Base-by-base conservation (phyloP, 2,329 filamentous ascomycete genomes). In the Colletotrichum eremochloae region DNA sequence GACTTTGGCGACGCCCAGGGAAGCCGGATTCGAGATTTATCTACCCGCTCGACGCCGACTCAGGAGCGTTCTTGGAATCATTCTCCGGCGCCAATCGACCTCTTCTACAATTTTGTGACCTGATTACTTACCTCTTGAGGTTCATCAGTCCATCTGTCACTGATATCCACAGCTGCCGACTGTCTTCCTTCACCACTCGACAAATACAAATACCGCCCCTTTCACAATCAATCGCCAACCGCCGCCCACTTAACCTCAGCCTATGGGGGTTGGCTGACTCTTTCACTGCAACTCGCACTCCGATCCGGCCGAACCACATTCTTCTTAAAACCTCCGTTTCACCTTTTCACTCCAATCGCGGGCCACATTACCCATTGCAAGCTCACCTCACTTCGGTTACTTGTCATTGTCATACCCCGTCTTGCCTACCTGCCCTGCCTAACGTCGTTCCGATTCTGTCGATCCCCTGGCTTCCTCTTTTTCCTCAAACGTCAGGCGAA, bases 321-420 rank as follows among this genome's bases (percentile, higher is more conserved):
- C 68, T 38, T 33, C 48, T 55, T 61, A 29, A 69, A 72, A 72
- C 70, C 60, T 64, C 56, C 60, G 70, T 72, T 72, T 72, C 70
- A 69, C 48, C 60, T 61, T 69, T 56, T 20, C n/a, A 42, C 50
- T 55, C 52, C 61, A 36, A 42, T 61, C 52, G 42, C 33, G 42
- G 29, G 33, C 60, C 67, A 52, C 48, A 69, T 65, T 24, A 24
- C 24, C 24, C 40, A 61, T 69, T 67, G 66, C 66, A 61, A 69
- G 20, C 60, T 55, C 66, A 48, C 53, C 60, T 69, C 48, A 55
- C 29, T 56, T 55, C 48, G 36, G 24, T 24, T 15, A 57, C 15
- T 31, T 40, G 40, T 31, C 60, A 53, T n/a, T 38, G 40, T 20
- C 60, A 53, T 50, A 42, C 60, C 66, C 44, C 58, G 65, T 29